Percentiles rank a stretch among this genome's conserved stretches.
Conservation (phyloP, 345 rosid species). For the Eucalyptus fibrosa region DNA sequence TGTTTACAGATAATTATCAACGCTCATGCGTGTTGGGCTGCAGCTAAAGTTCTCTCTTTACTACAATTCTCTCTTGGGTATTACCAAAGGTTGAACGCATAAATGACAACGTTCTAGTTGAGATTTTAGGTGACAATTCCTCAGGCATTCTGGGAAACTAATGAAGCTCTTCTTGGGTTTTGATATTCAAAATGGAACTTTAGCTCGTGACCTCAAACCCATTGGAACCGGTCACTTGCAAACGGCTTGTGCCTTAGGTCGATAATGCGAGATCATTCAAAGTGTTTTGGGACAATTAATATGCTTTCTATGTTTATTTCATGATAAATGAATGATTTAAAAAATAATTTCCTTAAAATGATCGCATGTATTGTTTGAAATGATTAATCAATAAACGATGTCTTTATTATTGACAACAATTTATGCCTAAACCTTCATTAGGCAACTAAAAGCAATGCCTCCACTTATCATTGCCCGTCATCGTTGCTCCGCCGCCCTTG, state of each 20-base stretch:
- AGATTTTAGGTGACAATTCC: background rate
- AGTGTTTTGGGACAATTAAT: background rate
- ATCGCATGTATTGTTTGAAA: background rate
- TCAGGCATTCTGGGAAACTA: background rate
- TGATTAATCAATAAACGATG: fast-evolving
- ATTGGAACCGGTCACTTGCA: background rate
- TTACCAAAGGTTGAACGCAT: background rate
- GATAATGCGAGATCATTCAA: background rate
- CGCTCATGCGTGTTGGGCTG: background rate
- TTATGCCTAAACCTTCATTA: background rate
- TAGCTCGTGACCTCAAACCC: background rate
- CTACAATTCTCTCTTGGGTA: background rate
- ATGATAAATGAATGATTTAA: background rate
- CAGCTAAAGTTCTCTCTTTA: background rate
- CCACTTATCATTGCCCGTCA: background rate
- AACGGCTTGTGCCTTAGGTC: background rate
- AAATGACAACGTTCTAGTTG: background rate
- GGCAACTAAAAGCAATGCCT: background rate
- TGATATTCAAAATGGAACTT: background rate
- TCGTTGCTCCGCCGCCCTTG: background rate
- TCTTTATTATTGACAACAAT: background rate
- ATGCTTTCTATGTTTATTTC: background rate
- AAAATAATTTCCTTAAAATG: background rate
- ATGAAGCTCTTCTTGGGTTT: background rate
- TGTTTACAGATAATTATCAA: background rate